These are phyloP conservation scores for Scenedesmus sp. DNA, from an alignment of 163 green algal species.

Conservation along the genomic window DNA sequence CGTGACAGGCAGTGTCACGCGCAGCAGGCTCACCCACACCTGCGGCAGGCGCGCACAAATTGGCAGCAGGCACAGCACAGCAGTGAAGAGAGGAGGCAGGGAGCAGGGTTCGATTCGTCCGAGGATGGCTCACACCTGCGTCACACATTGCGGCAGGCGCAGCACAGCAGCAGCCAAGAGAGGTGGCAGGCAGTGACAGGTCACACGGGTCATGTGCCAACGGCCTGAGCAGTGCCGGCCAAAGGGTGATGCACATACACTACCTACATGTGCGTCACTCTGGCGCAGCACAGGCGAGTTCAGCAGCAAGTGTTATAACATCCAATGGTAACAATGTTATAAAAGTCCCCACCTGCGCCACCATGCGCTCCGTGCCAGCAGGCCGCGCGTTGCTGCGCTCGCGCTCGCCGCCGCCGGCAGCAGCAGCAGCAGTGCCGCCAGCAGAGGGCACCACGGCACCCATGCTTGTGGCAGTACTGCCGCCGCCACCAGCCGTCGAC, in stretches of 20 bases:
- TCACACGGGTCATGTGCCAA: no score
- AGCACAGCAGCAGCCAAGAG: no score
- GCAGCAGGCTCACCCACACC: conserved; percentile 77
- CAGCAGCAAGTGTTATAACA: no score
- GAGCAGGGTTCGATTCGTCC: background rate
- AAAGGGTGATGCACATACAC: no score
- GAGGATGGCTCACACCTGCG: background rate
- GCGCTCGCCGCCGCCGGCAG: background rate
- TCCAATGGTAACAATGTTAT: no score
- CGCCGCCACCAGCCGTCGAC: background rate
- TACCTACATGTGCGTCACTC: no score
- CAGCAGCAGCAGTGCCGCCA: background rate
- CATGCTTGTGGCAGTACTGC: background rate
- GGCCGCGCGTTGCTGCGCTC: background rate
- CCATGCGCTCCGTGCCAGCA: conserved; percentile 31
- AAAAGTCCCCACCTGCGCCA: conserved; percentile 11
- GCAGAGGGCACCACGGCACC: background rate
- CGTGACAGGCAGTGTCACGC: conserved; percentile 53
- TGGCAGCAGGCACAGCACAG: background rate
- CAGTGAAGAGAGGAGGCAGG: background rate
- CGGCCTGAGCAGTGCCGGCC: no score
- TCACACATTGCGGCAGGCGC: no score
- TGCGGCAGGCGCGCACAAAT: background rate
- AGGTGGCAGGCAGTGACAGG: no score
- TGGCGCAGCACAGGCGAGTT: no score